phyloP scores from a whole-genome alignment of 2,329 filamentous ascomycete species.

The Alternaria incomplexa region DNA sequence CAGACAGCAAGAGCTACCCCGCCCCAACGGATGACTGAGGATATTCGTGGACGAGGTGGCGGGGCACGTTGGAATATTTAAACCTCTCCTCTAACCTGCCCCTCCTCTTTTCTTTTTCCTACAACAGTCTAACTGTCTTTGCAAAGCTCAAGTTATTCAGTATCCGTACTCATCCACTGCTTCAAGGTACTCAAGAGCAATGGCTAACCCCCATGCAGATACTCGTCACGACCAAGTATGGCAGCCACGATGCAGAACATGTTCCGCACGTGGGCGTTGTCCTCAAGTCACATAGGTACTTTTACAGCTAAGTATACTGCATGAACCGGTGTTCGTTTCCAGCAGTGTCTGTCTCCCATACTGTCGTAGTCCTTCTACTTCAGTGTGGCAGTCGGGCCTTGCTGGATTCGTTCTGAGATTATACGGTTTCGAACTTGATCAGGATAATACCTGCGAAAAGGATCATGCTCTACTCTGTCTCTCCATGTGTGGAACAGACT shows the following conservation, averaged over 20 bases:
- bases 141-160: background rate
- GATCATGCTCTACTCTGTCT: slow-evolving; percentile 80
- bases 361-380: slow-evolving; percentile 1
- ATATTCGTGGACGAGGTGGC: slow-evolving; percentile 12
- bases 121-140: background rate
- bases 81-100: slow-evolving; percentile 8
- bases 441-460: slow-evolving; percentile 99
- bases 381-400: background rate
- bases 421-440: slow-evolving; percentile 95
- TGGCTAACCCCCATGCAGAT: slow-evolving; percentile 30
- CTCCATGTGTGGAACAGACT: slow-evolving; percentile 32
- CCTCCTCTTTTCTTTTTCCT: background rate
- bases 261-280: slow-evolving; percentile 44
- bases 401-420: slow-evolving; percentile 72
- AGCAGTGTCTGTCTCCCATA: slow-evolving; percentile 5
- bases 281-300: slow-evolving; percentile 46
- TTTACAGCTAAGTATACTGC: slow-evolving; percentile 49
- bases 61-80: slow-evolving; percentile 26
- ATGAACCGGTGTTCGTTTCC: slow-evolving; percentile 52
- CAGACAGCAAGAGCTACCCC: slow-evolving; percentile 31
- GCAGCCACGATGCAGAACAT: slow-evolving; percentile 38
- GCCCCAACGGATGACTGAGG: slow-evolving; percentile 33
- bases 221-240: slow-evolving; percentile 34
- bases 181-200: slow-evolving; percentile 6
- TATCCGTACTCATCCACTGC: slow-evolving; percentile 28